phyloP scores from a whole-genome alignment of 331 rosid species.

The Acacia concinna region DNA sequence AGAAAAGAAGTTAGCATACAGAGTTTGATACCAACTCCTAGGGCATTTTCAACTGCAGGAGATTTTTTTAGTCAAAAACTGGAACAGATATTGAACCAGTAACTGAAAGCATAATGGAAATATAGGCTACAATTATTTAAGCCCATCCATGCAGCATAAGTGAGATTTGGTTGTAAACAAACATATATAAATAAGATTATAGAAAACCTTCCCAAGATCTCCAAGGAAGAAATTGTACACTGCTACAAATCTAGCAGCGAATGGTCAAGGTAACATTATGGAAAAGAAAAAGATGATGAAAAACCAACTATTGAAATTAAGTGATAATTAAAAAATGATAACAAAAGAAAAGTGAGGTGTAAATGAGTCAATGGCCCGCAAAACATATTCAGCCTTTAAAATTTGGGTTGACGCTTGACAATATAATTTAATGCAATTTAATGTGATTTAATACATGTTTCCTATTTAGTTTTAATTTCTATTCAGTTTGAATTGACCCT shows the following conservation, averaged over 20 bases:
- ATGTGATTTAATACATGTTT: not conserved
- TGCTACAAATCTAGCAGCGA: conserved; percentile 71
- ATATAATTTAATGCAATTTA: not conserved
- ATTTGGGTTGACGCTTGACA: not conserved
- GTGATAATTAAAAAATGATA: not conserved
- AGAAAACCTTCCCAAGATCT: conserved; percentile 90
- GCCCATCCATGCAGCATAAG: not conserved
- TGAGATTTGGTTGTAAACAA: conserved; percentile 1
- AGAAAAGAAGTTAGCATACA: not conserved
- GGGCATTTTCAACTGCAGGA: not conserved
- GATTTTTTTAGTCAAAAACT: not conserved
- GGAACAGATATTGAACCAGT: not conserved
- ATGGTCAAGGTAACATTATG: conserved; percentile 53
- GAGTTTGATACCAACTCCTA: not conserved
- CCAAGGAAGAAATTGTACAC: conserved; percentile 97
- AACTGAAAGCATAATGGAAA: not conserved
- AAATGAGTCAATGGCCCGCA: not conserved
- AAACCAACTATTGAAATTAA: conserved; percentile 5
- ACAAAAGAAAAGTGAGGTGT: not conserved
- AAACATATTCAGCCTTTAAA: not conserved
- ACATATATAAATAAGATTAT: not conserved
- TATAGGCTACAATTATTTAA: conserved; percentile 9
- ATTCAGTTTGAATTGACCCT: not conserved
- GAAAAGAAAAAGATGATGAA: not conserved
- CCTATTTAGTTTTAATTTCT: not conserved